Conservation (phyloP, 1,139 yeast species). For the Diutina sp. region DNA sequence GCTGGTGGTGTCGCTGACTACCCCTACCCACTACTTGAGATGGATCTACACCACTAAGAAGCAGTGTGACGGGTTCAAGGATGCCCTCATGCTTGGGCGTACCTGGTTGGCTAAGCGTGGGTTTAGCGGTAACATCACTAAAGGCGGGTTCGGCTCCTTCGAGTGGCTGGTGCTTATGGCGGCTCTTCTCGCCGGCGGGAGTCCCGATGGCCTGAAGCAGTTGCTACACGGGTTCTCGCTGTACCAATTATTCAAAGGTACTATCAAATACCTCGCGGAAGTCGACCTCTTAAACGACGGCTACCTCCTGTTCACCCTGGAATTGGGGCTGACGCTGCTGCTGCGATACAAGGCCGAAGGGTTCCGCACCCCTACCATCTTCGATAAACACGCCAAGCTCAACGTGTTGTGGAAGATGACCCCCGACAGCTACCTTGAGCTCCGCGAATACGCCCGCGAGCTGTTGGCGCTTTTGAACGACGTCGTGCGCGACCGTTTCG, state of each 20-base stretch:
- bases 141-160: slow-evolving; percentile 86
- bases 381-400: slow-evolving; percentile 61
- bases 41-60: slow-evolving; percentile 66
- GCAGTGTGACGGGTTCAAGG: slow-evolving; percentile 71
- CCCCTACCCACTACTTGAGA: slow-evolving; percentile 59
- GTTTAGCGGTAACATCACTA: slow-evolving; percentile 43
- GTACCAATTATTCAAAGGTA: slow-evolving; percentile 85
- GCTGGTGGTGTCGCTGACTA: slow-evolving; percentile 56
- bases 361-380: slow-evolving; percentile 60
- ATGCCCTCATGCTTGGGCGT: slow-evolving; percentile 79
- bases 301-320: slow-evolving; percentile 53
- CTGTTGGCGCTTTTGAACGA: slow-evolving; percentile 64
- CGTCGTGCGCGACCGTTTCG: slow-evolving; percentile 74
- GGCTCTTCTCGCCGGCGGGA: slow-evolving; percentile 77
- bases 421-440: slow-evolving; percentile 44
- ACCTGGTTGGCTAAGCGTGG: slow-evolving; percentile 88
- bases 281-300: slow-evolving; percentile 51
- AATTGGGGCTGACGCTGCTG: slow-evolving; percentile 24
- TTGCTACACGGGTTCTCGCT: slow-evolving; percentile 81
- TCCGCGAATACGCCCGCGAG: slow-evolving; percentile 55
- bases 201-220: slow-evolving; percentile 59
- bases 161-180: slow-evolving; percentile 80
- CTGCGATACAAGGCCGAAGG: slow-evolving; percentile 44
- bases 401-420: slow-evolving; percentile 81
- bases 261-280: slow-evolving; percentile 68